These are phyloP conservation scores for Solanum hybrid DNA, from an alignment of 305 asterid species.

Conservation along the genomic window DNA sequence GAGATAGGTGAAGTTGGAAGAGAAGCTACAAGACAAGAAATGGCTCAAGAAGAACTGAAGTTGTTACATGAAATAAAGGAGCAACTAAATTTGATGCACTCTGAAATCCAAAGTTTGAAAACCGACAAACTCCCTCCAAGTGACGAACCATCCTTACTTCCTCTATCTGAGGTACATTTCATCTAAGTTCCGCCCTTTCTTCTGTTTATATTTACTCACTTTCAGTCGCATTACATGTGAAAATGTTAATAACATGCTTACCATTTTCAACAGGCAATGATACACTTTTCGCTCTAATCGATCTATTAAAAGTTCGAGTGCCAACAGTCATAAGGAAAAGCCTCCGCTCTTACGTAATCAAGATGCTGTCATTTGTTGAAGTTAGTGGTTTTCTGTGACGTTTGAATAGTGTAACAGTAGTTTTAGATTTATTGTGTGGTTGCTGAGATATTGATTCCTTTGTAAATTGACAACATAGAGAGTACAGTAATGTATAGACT, in stretches of 20 bases:
- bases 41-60: conserved; percentile 34
- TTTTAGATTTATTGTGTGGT: background rate
- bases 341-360: background rate
- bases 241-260: conserved; percentile 6
- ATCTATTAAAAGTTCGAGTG: background rate
- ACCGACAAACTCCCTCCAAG: conserved; percentile 8
- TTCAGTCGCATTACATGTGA: background rate
- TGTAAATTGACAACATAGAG: background rate
- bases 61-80: conserved; percentile 55
- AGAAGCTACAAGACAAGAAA: conserved; percentile 8
- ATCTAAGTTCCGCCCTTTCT: background rate
- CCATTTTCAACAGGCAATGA: conserved; percentile 53
- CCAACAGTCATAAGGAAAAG: background rate
- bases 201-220: background rate
- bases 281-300: conserved; percentile 62
- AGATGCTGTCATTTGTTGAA: background rate
- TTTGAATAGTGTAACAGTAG: background rate
- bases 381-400: background rate
- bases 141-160: conserved; percentile 24
- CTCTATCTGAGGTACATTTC: conserved; percentile 41
- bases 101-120: conserved; percentile 41
- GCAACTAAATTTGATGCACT: conserved; percentile 35
- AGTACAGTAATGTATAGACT: background rate
- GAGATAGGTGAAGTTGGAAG: conserved; percentile 32
- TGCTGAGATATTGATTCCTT: background rate